These are phyloP conservation scores for Podila epicladia DNA, from an alignment of 192 early-diverging fungal species.

Conservation along the genomic window DNA sequence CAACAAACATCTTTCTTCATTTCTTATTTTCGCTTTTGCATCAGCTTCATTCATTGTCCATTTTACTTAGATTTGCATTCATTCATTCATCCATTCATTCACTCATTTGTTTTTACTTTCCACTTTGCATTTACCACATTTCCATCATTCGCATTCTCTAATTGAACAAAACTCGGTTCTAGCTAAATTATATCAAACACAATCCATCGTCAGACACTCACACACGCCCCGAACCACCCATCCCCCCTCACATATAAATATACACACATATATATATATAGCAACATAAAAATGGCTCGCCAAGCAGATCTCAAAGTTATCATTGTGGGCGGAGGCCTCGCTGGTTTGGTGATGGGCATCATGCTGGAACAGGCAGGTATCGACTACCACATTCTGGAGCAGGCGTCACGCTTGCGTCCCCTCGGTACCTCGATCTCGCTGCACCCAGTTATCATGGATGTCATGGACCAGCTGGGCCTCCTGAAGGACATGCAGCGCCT, in stretches of 20 bases:
- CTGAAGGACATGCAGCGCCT: constrained; percentile 27
- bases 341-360: constrained; percentile 38
- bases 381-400: constrained; percentile 50
- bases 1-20: no score
- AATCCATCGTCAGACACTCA: neutral
- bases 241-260: neutral
- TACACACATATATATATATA: neutral
- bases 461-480: constrained; percentile 42
- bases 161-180: neutral
- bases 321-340: constrained; percentile 38
- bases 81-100: neutral
- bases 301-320: constrained; percentile 21
- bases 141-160: neutral
- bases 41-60: no score
- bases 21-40: no score
- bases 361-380: constrained; percentile 46
- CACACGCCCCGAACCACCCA: neutral
- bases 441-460: constrained; percentile 38
- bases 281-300: constrained; percentile 2
- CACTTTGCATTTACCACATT: neutral
- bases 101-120: neutral
- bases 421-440: constrained; percentile 46
- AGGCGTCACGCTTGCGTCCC: constrained; percentile 40
- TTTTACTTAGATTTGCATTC: no score
- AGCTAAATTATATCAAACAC: no score